Evolutionary conservation across 192 early-diverging fungal genomes (phyloP), one percentile per base, ranked within the genome.

Genomic region (Dimargaris cristalligena): DNA sequence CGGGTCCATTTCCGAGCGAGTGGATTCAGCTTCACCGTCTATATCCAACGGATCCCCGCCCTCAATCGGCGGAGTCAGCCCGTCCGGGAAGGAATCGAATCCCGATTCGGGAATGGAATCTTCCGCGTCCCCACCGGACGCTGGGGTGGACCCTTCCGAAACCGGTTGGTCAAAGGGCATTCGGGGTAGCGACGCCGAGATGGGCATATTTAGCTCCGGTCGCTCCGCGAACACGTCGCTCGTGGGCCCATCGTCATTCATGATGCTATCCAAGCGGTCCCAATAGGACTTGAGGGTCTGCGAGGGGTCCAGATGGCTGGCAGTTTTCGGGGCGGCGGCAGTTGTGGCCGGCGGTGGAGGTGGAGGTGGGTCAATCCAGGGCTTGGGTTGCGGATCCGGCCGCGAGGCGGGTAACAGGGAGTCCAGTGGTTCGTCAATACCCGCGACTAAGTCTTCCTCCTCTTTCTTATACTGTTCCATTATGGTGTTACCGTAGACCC

Each of bases 401-500:
- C 2, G 54, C 32, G 64, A 52, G 2, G 60, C 49, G 23, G 31
- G 48, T 0, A 34, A 46, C 20, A 62, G 25, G 16, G 67, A 50
- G 38, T 51, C 61, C 22, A 57, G 31, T 33, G 32, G 46, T 2
- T 26, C 60, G 20, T 28, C 46, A 11, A 63, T 44, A 25, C 52
- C 59, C 22, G 52, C 51, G 9, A 48, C 46, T 26, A 57, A 31
- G 55, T 71, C 64, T 10, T 71, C 69, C 41, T 76, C 76, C 22
- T 83, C 81, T 33, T 78, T 70, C 52, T 80, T 78, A 49, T 83
- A 85, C 58, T 89, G 83, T 63, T 95, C 96, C 78, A 93, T 81
- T 69, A 91, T 89, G 0, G 89, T 87, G n/a, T 80, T 84, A 0
- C 96, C 96, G 69, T 88, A 87, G 0, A 92, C 94, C 45, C 84